phyloP scores from a whole-genome alignment of 805 yeast species.

The Zygotorulaspora danielsina region DNA sequence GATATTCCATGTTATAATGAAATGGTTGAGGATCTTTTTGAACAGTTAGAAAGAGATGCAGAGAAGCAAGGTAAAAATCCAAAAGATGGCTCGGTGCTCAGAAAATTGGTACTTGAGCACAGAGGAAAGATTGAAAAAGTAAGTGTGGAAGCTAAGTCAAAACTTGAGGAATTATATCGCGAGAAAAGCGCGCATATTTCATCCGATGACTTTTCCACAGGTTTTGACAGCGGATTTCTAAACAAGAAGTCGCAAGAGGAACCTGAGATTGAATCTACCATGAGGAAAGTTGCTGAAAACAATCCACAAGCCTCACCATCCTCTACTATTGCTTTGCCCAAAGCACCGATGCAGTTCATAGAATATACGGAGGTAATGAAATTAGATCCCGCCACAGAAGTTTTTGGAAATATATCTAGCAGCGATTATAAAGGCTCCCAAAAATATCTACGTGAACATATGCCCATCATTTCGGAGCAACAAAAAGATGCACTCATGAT shows the following conservation, averaged over 20 bases:
- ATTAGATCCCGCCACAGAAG: conserved; percentile 58
- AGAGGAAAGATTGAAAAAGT: conserved; percentile 66
- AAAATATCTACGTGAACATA: conserved; percentile 51
- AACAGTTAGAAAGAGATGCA: conserved; percentile 65
- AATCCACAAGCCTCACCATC: conserved; percentile 15
- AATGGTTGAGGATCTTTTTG: conserved; percentile 85
- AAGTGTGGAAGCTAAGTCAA: conserved; percentile 57
- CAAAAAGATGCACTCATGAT: conserved; percentile 90
- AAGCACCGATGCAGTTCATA: conserved; percentile 25
- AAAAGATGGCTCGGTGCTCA: conserved; percentile 38
- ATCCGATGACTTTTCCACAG: conserved; percentile 87
- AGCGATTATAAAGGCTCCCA: conserved; percentile 48
- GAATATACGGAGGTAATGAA: conserved; percentile 46
- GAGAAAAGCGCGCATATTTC: conserved; percentile 76
- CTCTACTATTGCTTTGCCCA: conserved; percentile 26
- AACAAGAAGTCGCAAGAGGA: conserved; percentile 47
- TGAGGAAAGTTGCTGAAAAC: conserved; percentile 18
- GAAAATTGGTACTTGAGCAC: conserved; percentile 48
- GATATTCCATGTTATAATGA: conserved; percentile 71
- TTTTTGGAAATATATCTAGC: conserved; percentile 55
- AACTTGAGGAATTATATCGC: conserved; percentile 59
- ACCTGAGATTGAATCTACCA: conserved; percentile 9
- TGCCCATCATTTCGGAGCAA: conserved; percentile 67
- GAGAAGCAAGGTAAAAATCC: conserved; percentile 44
- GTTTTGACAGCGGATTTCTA: conserved; percentile 80